These are phyloP conservation scores for Powellomyces hirtus DNA, from an alignment of 192 early-diverging fungal genomes.

Conservation along the genomic window DNA sequence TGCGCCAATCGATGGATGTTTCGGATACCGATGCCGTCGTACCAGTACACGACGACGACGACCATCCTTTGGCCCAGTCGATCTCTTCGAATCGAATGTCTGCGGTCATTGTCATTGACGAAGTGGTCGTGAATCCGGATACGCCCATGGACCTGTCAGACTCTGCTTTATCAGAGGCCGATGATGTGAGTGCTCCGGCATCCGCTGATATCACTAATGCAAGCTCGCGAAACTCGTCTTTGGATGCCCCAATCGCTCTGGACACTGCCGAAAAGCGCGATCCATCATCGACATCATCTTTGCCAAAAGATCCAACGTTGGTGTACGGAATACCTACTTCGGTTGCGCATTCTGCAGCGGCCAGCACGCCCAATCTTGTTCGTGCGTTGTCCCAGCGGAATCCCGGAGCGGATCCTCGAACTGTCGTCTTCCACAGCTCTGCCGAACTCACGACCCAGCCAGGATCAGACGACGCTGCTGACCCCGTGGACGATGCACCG, in stretches of 20 bases:
- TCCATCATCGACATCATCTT: neutral
- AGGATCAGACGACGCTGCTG: neutral
- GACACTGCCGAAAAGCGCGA: neutral
- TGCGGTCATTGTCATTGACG: neutral
- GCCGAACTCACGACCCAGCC: neutral
- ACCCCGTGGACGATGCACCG: neutral
- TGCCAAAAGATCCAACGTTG: neutral
- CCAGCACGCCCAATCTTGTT: neutral
- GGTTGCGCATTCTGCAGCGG: neutral
- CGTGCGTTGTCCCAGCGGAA: constrained; percentile 10
- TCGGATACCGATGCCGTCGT: too few species aligned
- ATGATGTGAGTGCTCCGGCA: too few species aligned
- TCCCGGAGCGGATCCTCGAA: neutral
- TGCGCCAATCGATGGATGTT: too few species aligned
- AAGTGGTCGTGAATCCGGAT: neutral
- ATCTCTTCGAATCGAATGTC: neutral
- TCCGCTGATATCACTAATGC: too few species aligned
- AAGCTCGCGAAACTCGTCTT: neutral
- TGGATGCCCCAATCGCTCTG: neutral
- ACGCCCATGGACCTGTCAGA: neutral
- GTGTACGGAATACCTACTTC: constrained; percentile 6
- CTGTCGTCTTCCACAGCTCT: constrained; percentile 7
- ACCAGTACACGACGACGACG: too few species aligned
- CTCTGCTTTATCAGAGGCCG: neutral
- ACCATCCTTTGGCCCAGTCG: too few species aligned